Evolutionary conservation across 2,329 filamentous ascomycete species (phyloP), one percentile per base, ranked within the genome.

Genomic region (Stachybotrys chartarum): DNA sequence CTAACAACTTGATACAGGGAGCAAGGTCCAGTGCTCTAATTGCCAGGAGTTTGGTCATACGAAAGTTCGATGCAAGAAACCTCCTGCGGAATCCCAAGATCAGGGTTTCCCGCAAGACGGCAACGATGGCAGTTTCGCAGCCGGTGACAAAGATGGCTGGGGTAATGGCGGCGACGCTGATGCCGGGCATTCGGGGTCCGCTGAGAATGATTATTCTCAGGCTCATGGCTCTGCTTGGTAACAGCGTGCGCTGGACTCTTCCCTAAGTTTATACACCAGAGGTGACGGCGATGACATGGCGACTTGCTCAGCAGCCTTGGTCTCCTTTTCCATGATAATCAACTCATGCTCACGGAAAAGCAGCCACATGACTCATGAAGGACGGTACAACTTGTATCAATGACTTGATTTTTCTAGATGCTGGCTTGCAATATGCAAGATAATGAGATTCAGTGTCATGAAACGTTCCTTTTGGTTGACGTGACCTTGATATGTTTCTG

Each of bases 21-120:
- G 64, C 63, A 73, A 73, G 54, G 70, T 73, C 6, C 68, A 73
- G 58, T 73, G 71, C 55, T 60, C 51, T 52, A 72, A 72, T 59
- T 73, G 71, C 54, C 67, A 72, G 54, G 61, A 71, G 57, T 73
- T 63, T 42, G 71, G 71, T 10, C 71, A 73, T 55, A 73, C 71
- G 55, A 72, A 72, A 55, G 69, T 72, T 44, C 63, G 70, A 11
- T 73, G 71, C 66, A 71, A 72, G 61, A 54, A 65, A 51, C 62
- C 64, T 31, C 65, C 59, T 7, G 32, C 18, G 12, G 35, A 44
- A 5, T 16, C 31, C 10, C 60, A 48, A 30, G 63, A 65, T 16
- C 6, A 31, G 39, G 59, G 61, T 12, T 56, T 44, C 6, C 47
- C 52, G 14, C 61, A 62, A 18, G 58, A 59, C 53, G 52, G 11